Evolutionary conservation across 192 early-diverging fungal species (phyloP).

Genomic region (Podila epicladia): DNA sequence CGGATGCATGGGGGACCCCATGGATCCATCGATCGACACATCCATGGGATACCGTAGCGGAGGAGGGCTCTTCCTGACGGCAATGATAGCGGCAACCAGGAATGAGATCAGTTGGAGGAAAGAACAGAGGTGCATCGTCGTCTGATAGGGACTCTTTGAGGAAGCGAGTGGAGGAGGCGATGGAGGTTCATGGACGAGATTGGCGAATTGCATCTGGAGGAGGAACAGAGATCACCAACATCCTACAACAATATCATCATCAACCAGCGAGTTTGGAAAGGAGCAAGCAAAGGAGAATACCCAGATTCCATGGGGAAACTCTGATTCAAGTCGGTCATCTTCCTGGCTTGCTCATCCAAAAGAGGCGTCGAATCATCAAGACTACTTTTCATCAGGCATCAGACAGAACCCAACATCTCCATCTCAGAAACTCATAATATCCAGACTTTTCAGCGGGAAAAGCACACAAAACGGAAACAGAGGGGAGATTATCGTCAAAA

Average conservation of each 20-base stretch:
- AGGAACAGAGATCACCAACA: background rate
- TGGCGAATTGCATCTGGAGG: too few relatives aligned
- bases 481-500: background rate
- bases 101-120: too few relatives aligned
- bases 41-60: background rate
- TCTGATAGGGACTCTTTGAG: too few relatives aligned
- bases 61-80: background rate
- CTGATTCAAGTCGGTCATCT: conserved; percentile 10
- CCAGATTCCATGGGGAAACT: conserved; percentile 17
- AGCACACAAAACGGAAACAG: too few relatives aligned
- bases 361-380: too few relatives aligned
- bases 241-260: background rate
- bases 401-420: too few relatives aligned
- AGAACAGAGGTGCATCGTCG: too few relatives aligned
- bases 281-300: background rate
- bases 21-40: conserved; percentile 5
- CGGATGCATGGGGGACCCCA: background rate
- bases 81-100: background rate
- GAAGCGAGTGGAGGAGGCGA: too few relatives aligned
- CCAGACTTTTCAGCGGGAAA: background rate
- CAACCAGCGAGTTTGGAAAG: background rate
- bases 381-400: too few relatives aligned
- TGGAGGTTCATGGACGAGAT: too few relatives aligned
- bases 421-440: too few relatives aligned
- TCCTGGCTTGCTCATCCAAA: too few relatives aligned